phyloP scores from a whole-genome alignment of 2,329 filamentous ascomycete species.

The Herpomyces periplanetae region DNA sequence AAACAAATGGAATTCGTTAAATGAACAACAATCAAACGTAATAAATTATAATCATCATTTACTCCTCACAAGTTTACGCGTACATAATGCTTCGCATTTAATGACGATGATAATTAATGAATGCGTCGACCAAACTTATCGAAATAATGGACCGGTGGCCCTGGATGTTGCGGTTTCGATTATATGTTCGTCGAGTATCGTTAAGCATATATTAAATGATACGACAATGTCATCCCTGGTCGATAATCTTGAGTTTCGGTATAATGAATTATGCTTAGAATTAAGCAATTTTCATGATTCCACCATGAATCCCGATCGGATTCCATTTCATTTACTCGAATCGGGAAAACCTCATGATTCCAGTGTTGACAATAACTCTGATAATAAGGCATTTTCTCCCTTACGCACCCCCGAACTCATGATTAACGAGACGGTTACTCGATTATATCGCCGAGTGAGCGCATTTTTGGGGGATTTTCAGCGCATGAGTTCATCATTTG shows the following conservation, averaged over 20 bases:
- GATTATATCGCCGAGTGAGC: constrained; percentile 21
- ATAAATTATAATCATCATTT: constrained; percentile 34
- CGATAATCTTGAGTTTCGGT: constrained; percentile 8
- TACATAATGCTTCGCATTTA: constrained; percentile 20
- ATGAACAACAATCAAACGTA: no score
- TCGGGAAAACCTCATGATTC: constrained; percentile 5
- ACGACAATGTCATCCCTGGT: constrained; percentile 10
- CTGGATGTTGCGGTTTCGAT: constrained; percentile 28
- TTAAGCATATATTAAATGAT: no score
- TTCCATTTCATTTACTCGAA: constrained; percentile 7
- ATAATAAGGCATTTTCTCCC: no score
- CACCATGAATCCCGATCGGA: constrained; percentile 9
- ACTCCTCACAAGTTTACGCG: constrained; percentile 17
- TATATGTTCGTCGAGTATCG: constrained; percentile 26
- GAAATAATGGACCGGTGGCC: constrained; percentile 17
- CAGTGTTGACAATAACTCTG: constrained; percentile 17
- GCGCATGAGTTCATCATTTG: no score
- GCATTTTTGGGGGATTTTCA: no score
- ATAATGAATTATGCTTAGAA: no score
- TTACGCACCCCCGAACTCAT: constrained; percentile 16
- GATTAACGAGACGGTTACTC: constrained; percentile 19
- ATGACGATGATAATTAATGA: constrained; percentile 24
- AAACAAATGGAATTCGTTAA: no score
- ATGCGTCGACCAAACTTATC: constrained; percentile 18
- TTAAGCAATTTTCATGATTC: constrained; percentile 7